Evolutionary conservation across 495 filamentous ascomycete species (phyloP).

Genomic region (Penicillium parvum): DNA sequence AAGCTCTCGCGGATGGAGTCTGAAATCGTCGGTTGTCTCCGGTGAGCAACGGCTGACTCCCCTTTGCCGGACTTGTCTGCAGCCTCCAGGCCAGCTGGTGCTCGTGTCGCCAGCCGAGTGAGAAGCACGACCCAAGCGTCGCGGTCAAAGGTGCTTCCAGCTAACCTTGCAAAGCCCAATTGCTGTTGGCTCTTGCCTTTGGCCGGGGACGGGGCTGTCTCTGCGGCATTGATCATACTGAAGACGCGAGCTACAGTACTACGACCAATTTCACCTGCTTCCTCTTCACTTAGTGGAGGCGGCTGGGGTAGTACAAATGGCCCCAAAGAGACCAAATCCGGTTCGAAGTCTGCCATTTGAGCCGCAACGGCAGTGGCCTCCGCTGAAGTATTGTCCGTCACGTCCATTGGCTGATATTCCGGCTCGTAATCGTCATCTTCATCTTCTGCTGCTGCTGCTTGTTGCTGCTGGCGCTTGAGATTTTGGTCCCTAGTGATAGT

Average conservation of each 20-base stretch:
- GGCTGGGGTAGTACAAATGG: conserved; percentile 78
- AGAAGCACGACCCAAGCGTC: conserved; percentile 90
- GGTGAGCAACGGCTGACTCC: conserved; percentile 7
- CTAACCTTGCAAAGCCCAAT: conserved; percentile 73
- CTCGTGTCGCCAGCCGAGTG: conserved; percentile 78
- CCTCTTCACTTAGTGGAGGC: conserved; percentile 61
- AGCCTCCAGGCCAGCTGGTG: conserved; percentile 62
- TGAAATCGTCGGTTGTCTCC: conserved; percentile 41
- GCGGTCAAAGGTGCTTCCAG: conserved; percentile 78
- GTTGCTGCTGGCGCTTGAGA: conserved; percentile 33
- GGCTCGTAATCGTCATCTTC: conserved; percentile 91
- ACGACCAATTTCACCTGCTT: conserved; percentile 63
- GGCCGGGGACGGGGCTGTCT: conserved; percentile 54
- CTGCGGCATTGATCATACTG: conserved; percentile 63
- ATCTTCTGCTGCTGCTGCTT: conserved; percentile 53
- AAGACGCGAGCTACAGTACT: conserved; percentile 72
- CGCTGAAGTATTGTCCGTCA: conserved; percentile 66
- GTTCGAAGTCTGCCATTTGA: conserved; percentile 46
- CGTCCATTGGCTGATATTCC: conserved; percentile 69
- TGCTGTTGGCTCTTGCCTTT: conserved; percentile 37
- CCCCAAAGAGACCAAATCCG: conserved; percentile 55
- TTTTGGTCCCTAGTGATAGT: conserved; percentile 40
- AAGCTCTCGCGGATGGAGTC: conserved; percentile 73
- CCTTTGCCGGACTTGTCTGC: conserved; percentile 30
- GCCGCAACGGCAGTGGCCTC: conserved; percentile 62